phyloP scores from a whole-genome alignment of 1,284 basidiomycete species.

The Boletus semigastroideus region DNA sequence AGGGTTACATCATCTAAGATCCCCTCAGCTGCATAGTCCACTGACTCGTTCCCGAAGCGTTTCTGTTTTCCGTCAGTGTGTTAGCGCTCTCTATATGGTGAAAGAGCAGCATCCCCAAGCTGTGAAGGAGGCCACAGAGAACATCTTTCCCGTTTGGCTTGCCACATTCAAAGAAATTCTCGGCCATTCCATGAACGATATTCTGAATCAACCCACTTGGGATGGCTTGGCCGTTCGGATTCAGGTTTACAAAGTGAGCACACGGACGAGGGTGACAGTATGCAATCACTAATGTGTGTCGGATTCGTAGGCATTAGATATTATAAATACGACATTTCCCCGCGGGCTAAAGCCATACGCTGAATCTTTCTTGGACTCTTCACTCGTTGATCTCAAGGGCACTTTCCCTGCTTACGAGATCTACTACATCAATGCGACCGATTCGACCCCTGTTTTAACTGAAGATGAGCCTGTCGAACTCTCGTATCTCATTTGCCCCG shows the following conservation, averaged over 20 bases:
- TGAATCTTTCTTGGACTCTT: slow-evolving; percentile 56
- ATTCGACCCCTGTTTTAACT: slow-evolving; percentile 57
- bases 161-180: slow-evolving; percentile 81
- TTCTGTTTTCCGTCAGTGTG: slow-evolving; percentile 88
- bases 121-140: slow-evolving; percentile 78
- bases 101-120: slow-evolving; percentile 88
- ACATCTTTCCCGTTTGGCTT: slow-evolving; percentile 87
- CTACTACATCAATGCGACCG: slow-evolving; percentile 64
- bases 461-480: slow-evolving; percentile 82
- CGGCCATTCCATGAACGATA: slow-evolving; percentile 60
- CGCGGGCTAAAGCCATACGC: slow-evolving; percentile 62
- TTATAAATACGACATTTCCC: slow-evolving; percentile 76
- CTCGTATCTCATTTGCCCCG: slow-evolving; percentile 71
- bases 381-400: slow-evolving; percentile 64
- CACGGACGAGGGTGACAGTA: neutral
- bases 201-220: slow-evolving; percentile 62
- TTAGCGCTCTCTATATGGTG: slow-evolving; percentile 90
- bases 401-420: slow-evolving; percentile 67
- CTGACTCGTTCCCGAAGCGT: slow-evolving; percentile 83
- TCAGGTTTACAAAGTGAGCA: slow-evolving; percentile 74
- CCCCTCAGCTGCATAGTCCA: slow-evolving; percentile 62
- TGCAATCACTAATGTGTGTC: neutral
- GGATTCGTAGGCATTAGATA: slow-evolving; percentile 62
- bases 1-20: slow-evolving; percentile 6
- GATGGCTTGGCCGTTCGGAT: slow-evolving; percentile 75